Evolutionary conservation across 768 basidiomycete genomes (phyloP), one percentile per base, ranked within the genome.

Genomic region (Mycena maculata): DNA sequence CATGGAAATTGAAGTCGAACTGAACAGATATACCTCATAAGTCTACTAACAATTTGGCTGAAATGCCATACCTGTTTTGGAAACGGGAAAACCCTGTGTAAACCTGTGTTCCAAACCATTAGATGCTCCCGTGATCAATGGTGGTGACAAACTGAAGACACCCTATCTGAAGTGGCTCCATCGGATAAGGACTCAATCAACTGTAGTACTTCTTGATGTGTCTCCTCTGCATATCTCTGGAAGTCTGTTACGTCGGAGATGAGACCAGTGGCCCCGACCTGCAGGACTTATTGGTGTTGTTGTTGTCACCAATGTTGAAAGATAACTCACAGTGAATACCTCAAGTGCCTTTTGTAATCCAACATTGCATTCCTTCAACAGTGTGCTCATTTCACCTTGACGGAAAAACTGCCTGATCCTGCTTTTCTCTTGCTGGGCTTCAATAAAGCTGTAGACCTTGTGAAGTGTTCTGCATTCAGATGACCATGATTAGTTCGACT

Each of bases 131-230:
- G n/a, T 15, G 10, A 5, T 1, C 0, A 48, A 4, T 25, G 10
- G n/a, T 31, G 55, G 4, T 4, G 10, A 28, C 48, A 50, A 42
- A 65, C 63, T 1, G 48, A 48, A 23, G 63, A 65, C 25, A 33
- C 30, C 12, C 20, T 45, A n/a, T 65, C 63, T n/a, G n/a, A n/a
- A n/a, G n/a, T n/a, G n/a, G n/a, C n/a, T 30, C 4, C 38, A 28
- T 64, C 47, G 22, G 63, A 64, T 25, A 49, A 30, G 4, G 22
- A 31, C 11, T 47, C 33, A 36, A 64, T 48, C 42, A 56, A 38
- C 20, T 64, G 25, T 10, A 64, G 42, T 9, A 55, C 30, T 25
- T 64, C 54, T 22, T 57, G 22, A 22, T 64, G 63, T 12, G 15
- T 47, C 7, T 33, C 30, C 0, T 57, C 47, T 22, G 44, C 33